Evolutionary conservation across 2,329 filamentous ascomycete genomes (phyloP).

Genomic region (Alternaria atra): DNA sequence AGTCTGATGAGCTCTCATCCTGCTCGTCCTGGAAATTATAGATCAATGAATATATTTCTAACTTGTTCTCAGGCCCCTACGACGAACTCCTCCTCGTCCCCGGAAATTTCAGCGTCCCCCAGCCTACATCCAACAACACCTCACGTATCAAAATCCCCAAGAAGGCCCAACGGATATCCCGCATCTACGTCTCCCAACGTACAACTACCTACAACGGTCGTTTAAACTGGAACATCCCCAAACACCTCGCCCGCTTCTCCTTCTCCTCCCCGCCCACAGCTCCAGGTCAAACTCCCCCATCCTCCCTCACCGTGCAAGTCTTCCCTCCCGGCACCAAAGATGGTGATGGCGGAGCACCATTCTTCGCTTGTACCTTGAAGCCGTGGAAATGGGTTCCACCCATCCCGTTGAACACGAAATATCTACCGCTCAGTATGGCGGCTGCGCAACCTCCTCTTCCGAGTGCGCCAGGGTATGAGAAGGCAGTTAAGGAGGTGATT

Average conservation of each 20-base stretch:
- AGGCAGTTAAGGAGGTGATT: slow-evolving; percentile 17
- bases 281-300: slow-evolving; percentile 22
- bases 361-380: slow-evolving; percentile 39
- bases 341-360: slow-evolving; percentile 31
- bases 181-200: slow-evolving; percentile 48
- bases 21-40: no score
- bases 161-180: slow-evolving; percentile 40
- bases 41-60: not conserved
- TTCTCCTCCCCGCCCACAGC: slow-evolving; percentile 39
- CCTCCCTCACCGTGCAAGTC: slow-evolving; percentile 35
- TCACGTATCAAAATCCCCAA: slow-evolving; percentile 28
- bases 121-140: slow-evolving; percentile 6
- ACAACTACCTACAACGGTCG: slow-evolving; percentile 47
- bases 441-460: slow-evolving; percentile 39
- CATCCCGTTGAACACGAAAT: slow-evolving; percentile 36
- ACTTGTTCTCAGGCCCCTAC: slow-evolving; percentile 34
- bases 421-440: slow-evolving; percentile 31
- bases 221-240: slow-evolving; percentile 49
- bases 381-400: slow-evolving; percentile 40
- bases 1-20: no score
- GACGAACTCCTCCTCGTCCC: slow-evolving; percentile 46
- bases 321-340: slow-evolving; percentile 35
- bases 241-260: slow-evolving; percentile 46
- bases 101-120: slow-evolving; percentile 40
- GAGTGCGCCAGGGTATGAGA: slow-evolving; percentile 16